Evolutionary conservation across 768 basidiomycete species (phyloP), one percentile per base, ranked within the genome.

Genomic region (Boletellus emodensis): DNA sequence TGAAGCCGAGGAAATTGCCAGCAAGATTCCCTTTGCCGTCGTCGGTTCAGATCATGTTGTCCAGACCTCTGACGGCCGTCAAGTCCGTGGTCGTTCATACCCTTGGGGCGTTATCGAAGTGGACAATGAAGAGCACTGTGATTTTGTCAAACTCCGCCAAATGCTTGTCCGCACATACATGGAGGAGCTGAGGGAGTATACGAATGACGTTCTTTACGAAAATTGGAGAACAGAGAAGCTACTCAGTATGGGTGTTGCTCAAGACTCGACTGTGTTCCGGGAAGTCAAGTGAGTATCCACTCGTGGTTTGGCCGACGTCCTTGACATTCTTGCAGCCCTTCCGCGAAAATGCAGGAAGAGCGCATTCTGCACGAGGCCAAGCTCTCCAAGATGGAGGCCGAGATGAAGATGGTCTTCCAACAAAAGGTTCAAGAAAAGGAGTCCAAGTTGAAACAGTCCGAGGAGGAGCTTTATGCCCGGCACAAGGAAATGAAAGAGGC

Each of bases 341-440:
- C 94, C 43, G 90, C 89, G 52, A 88, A 93, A 71, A 82, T 92
- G 75, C 93, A 94, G 57, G 96, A 99, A 67, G 96, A 99, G 67
- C 90, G 96, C 49, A 78, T 91, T 46, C 71, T 97, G 65, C 95
- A 99, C 73, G 95, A 99, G 73, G 89, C 90, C 59, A 98, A 98
- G 71, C 83, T 99, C 48, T 83, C 91, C 49, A 99, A 99, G 84
- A 97, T 97, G 87, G 96, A 99, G 75, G 90, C 94, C 49, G 96
- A 98, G 79, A 99, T 99, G 96, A 98, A 97, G 84, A 93, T 95
- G 91, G 96, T 99, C 61, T 99, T 99, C 93, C 94, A 94, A 68
- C 96, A 98, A 73, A 99, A 99, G 72, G 96, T 99, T 48, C 92
- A 94, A 69, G 96, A 99, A 71, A 98, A 99, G 78, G 96, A 99